Evolutionary conservation across 1,284 basidiomycete genomes (phyloP).

Genomic region (Gymnopus androsaceus): DNA sequence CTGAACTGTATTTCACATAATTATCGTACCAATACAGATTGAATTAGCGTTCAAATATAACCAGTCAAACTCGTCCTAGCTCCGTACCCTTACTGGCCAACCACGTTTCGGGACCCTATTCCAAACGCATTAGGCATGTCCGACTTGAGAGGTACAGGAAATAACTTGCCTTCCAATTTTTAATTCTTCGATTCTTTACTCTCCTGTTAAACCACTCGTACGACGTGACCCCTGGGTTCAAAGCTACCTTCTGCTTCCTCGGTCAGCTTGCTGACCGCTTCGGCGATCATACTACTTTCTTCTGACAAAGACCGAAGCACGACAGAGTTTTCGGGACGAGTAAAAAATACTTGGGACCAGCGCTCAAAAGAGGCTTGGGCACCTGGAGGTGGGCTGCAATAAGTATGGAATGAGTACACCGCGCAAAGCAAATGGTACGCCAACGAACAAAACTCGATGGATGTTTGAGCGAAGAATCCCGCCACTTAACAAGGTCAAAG

Average conservation of each 20-base stretch:
- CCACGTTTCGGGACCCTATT: slow-evolving; percentile 36
- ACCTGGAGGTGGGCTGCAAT: slow-evolving; percentile 33
- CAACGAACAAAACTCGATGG: slow-evolving; percentile 43
- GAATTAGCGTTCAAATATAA: no score
- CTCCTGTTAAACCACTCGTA: slow-evolving; percentile 45
- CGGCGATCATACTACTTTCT: slow-evolving; percentile 47
- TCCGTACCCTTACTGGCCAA: slow-evolving; percentile 35
- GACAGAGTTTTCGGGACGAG: slow-evolving; percentile 54
- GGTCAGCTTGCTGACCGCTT: slow-evolving; percentile 33
- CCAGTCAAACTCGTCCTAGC: slow-evolving; percentile 13
- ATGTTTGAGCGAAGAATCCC: slow-evolving; percentile 51
- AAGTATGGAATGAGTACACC: neutral
- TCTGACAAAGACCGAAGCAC: slow-evolving; percentile 48
- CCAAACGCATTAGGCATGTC: neutral
- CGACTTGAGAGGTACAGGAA: neutral
- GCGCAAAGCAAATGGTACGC: slow-evolving; percentile 25
- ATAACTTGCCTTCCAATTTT: slow-evolving; percentile 38
- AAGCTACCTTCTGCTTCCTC: neutral
- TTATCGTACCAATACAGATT: neutral
- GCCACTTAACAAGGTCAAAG: slow-evolving; percentile 49
- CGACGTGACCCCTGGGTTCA: slow-evolving; percentile 35
- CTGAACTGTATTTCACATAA: neutral
- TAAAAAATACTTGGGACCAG: slow-evolving; percentile 65
- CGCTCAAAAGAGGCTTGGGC: slow-evolving; percentile 46
- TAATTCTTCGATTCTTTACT: slow-evolving; percentile 44